A percentile compares a stretch with the other conserved stretches of the same genome.
Evolutionary conservation across 345 rosid species (phyloP).

Genomic region (Theobroma cacao): DNA sequence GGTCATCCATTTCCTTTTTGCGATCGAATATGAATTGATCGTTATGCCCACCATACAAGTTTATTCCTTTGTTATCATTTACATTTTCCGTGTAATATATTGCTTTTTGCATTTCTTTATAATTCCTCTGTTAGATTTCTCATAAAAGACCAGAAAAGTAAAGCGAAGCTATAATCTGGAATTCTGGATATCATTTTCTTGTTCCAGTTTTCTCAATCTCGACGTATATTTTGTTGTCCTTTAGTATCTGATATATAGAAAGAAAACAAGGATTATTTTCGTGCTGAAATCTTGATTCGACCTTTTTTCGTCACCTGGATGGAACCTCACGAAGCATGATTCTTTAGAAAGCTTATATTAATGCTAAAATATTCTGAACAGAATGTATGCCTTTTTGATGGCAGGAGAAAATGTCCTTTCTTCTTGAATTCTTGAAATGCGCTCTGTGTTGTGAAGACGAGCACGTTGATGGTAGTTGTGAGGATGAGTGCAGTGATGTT

Average conservation of each 20-base stretch:
- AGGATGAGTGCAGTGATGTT: neutral
- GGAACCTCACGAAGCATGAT: neutral
- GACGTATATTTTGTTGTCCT: too few relatives aligned
- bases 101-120: neutral
- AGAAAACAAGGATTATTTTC: too few relatives aligned
- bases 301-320: neutral
- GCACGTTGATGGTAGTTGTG: neutral
- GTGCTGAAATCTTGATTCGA: too few relatives aligned
- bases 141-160: neutral
- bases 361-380: neutral
- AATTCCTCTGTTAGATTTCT: neutral
- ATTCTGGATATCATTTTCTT: too few relatives aligned
- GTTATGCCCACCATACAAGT: neutral
- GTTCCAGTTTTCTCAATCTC: too few relatives aligned
- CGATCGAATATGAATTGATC: neutral
- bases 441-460: neutral
- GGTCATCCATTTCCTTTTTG: neutral
- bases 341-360: neutral
- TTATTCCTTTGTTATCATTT: neutral
- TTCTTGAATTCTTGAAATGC: conserved; percentile 8
- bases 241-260: too few relatives aligned
- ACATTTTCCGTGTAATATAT: too few relatives aligned
- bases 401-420: conserved; percentile 3
- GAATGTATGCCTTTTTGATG: neutral
- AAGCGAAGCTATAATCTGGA: neutral